Percentiles rank a stretch among this genome's conserved stretches.
Evolutionary conservation across 192 early-diverging fungal species (phyloP).

Genomic region (Oehlia diaphana): DNA sequence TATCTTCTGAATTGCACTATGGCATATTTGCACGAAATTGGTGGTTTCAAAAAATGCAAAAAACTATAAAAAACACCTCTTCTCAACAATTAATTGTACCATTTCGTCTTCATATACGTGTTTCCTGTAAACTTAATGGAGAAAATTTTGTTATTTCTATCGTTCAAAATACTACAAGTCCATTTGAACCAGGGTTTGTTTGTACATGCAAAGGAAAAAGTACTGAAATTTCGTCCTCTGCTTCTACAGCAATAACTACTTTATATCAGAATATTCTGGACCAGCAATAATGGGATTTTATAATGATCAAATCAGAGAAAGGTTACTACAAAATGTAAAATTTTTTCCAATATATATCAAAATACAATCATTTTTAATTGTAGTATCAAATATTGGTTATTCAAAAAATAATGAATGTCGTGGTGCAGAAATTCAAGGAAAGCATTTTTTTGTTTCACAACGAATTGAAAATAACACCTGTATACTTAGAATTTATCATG

Average conservation of each 20-base stretch:
- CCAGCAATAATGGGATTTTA: too few species aligned
- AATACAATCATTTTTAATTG: too few species aligned
- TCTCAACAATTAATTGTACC: background rate
- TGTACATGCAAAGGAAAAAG: background rate
- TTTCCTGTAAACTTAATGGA: background rate
- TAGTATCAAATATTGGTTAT: slow-evolving; percentile 2
- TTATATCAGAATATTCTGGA: background rate
- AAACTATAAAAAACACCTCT: background rate
- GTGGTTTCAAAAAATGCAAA: background rate
- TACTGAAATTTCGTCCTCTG: background rate
- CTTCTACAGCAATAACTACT: background rate
- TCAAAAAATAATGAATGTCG: background rate
- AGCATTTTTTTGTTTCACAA: background rate
- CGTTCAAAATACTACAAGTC: background rate
- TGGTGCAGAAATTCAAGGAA: background rate
- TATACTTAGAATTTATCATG: slow-evolving; percentile 3
- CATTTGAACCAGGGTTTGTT: background rate
- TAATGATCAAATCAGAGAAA: too few species aligned
- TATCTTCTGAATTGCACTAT: background rate
- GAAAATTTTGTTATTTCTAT: background rate
- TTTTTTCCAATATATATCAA: too few species aligned
- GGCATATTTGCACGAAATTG: background rate
- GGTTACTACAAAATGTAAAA: too few species aligned
- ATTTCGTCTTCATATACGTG: background rate
- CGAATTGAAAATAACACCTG: background rate